phyloP scores from a whole-genome alignment of 257 asterid species.

The Petunia axillaris region DNA sequence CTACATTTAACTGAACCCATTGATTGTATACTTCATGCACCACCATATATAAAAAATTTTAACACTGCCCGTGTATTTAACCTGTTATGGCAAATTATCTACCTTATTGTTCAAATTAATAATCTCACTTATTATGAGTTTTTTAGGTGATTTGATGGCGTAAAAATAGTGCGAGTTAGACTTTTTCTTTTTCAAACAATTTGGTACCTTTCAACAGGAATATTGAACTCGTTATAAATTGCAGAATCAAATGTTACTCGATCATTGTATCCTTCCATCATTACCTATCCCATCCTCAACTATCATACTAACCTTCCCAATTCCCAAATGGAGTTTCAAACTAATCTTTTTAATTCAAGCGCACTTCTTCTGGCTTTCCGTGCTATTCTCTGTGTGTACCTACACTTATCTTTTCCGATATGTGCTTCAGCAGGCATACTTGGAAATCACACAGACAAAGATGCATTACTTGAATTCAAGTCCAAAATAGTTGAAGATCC shows the following conservation, averaged over 20 bases:
- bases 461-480: constrained; percentile 52
- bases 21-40: too few species aligned
- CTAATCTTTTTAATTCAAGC: constrained; percentile 4
- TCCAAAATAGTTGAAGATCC: constrained; percentile 52
- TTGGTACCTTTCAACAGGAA: background rate
- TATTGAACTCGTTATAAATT: background rate
- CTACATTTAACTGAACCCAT: too few species aligned
- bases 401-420: constrained; percentile 32
- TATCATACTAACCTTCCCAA: background rate
- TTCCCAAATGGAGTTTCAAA: constrained; percentile 36
- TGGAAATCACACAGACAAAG: constrained; percentile 41
- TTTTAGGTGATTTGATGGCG: too few species aligned
- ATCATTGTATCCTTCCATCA: background rate
- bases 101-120: too few species aligned
- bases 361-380: constrained; percentile 27
- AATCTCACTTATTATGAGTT: too few species aligned
- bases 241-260: constrained; percentile 12
- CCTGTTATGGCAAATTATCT: too few species aligned
- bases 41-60: too few species aligned
- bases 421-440: constrained; percentile 37
- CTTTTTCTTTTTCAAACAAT: background rate
- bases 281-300: background rate
- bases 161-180: too few species aligned
- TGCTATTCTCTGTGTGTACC: constrained; percentile 24
- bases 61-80: too few species aligned